Conservation (phyloP, 768 basidiomycete genomes). For the Leccinum aurantiacum region DNA sequence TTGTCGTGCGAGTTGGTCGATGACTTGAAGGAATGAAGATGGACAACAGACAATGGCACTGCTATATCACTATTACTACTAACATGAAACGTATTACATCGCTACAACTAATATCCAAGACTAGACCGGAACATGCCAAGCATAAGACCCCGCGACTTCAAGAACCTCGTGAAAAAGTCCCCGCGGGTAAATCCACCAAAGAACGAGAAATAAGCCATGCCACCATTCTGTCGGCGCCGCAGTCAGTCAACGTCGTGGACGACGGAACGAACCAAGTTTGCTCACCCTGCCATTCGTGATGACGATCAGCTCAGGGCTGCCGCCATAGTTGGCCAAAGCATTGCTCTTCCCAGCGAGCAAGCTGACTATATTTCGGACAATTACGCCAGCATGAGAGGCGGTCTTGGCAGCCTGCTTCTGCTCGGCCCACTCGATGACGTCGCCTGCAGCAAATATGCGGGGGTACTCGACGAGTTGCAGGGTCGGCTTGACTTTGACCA, state of each 20-base stretch:
- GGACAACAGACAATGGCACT: slow-evolving; percentile 3
- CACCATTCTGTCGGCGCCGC: slow-evolving; percentile 38
- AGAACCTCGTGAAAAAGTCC: slow-evolving; percentile 38
- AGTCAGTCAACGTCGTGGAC: background rate
- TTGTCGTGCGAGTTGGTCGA: slow-evolving; percentile 4
- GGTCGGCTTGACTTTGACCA: slow-evolving; percentile 55
- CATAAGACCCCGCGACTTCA: slow-evolving; percentile 41
- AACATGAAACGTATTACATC: slow-evolving; percentile 17
- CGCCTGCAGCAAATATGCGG: slow-evolving; percentile 64
- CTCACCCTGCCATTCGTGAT: slow-evolving; percentile 55
- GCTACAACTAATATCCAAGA: slow-evolving; percentile 28
- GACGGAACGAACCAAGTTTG: background rate
- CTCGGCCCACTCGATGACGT: slow-evolving; percentile 62
- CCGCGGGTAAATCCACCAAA: slow-evolving; percentile 48
- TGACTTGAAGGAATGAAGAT: slow-evolving; percentile 14
- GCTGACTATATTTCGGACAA: slow-evolving; percentile 49
- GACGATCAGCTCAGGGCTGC: slow-evolving; percentile 52
- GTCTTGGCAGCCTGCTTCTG: slow-evolving; percentile 60
- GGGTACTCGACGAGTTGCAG: slow-evolving; percentile 53
- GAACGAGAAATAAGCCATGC: slow-evolving; percentile 38
- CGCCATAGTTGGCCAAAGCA: slow-evolving; percentile 44
- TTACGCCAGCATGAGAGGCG: slow-evolving; percentile 41
- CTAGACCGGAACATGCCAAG: slow-evolving; percentile 28
- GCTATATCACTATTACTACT: background rate
- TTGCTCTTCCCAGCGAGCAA: slow-evolving; percentile 38